Percentiles rank a stretch among this genome's conserved stretches.
These are phyloP conservation scores for Debaryomyces sp. DNA, from an alignment of 1,139 yeast genomes.

Conservation along the genomic window DNA sequence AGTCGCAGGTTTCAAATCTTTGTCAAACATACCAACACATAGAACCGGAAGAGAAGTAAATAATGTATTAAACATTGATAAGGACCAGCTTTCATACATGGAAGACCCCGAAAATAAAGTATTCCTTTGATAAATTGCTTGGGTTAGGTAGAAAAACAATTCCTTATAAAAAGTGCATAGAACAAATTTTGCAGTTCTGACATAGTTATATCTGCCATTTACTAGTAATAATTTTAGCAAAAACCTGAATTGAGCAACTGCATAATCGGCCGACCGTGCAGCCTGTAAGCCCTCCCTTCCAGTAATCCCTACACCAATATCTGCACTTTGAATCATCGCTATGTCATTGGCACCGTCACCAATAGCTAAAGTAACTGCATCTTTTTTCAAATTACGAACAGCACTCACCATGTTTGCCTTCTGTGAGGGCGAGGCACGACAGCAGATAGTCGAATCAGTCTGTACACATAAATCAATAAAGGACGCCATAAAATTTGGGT, in stretches of 20 bases:
- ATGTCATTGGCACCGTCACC: constrained; percentile 99
- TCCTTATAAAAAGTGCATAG: constrained; percentile 96
- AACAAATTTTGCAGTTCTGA: constrained; percentile 89
- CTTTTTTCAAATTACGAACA: constrained; percentile 65
- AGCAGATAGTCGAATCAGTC: constrained; percentile 90
- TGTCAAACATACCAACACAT: constrained; percentile 94
- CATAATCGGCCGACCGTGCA: constrained; percentile 91
- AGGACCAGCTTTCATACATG: constrained; percentile 91
- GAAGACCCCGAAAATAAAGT: constrained; percentile 93
- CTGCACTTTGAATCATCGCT: constrained; percentile 99
- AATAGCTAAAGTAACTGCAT: constrained; percentile 85
- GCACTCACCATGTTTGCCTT: constrained; percentile 86
- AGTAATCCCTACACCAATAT: constrained; percentile 95
- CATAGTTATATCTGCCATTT: constrained; percentile 94
- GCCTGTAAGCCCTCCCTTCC: constrained; percentile 98
- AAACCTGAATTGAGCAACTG: constrained; percentile 92
- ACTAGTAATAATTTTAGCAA: constrained; percentile 80
- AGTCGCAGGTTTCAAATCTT: constrained; percentile 86
- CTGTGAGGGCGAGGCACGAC: constrained; percentile 97
- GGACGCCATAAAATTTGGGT: constrained; percentile 67
- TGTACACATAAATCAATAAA: constrained; percentile 84
- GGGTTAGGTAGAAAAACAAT: constrained; percentile 83
- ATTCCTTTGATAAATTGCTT: constrained; percentile 82
- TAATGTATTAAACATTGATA: constrained; percentile 94
- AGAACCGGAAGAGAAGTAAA: constrained; percentile 92